Conservation (phyloP, 257 asterid species). For the Linaria vulgaris region DNA sequence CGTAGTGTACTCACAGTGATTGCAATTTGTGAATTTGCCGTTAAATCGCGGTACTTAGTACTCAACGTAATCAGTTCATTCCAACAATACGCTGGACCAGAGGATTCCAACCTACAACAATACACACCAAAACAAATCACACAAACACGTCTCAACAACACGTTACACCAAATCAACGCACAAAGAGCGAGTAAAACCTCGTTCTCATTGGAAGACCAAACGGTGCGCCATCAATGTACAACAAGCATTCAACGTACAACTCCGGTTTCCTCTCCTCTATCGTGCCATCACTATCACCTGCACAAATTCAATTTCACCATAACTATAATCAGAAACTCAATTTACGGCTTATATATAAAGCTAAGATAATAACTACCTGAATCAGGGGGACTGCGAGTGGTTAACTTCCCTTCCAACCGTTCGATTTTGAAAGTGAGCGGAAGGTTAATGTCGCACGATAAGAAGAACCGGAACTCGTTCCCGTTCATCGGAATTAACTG, state of each 20-base stretch:
- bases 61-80: constrained; percentile 89
- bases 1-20: constrained; percentile 58
- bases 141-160: not conserved
- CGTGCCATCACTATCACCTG: constrained; percentile 58
- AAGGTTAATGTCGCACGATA: constrained; percentile 92
- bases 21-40: constrained; percentile 85
- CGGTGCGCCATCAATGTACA: constrained; percentile 92
- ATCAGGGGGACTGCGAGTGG: constrained; percentile 41
- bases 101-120: constrained; percentile 69
- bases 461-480: constrained; percentile 87
- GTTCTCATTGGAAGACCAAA: constrained; percentile 97
- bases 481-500: constrained; percentile 48
- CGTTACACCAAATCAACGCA: constrained; percentile 2
- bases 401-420: constrained; percentile 80
- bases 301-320: constrained; percentile 20
- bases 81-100: constrained; percentile 87
- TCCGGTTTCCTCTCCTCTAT: constrained; percentile 77
- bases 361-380: constrained; percentile 47
- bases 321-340: constrained; percentile 9
- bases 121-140: constrained; percentile 18
- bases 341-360: not conserved
- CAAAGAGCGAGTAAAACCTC: constrained; percentile 47
- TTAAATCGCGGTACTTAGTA: constrained; percentile 89
- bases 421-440: constrained; percentile 91
- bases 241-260: constrained; percentile 75